Evolutionary conservation across 768 basidiomycete genomes (phyloP), one percentile per base, ranked within the genome.

Genomic region (Panus rudis): DNA sequence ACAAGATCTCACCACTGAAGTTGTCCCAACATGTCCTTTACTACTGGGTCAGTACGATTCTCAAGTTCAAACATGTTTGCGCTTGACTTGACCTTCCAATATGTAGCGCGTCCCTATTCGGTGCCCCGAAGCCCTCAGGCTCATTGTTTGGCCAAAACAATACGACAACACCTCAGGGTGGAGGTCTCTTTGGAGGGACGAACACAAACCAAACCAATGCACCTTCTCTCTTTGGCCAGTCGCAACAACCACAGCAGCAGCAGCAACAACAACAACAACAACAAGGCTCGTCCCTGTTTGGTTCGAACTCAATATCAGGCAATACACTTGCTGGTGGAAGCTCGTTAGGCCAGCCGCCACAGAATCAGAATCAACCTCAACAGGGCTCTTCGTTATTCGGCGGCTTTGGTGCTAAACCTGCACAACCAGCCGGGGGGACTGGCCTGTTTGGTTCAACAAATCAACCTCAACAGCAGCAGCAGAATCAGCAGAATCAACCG

Each of bases 331-430:
- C 34, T n/a, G 31, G 43, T 25, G 27, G 41, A 4, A 42, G 49
- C n/a, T 34, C 42, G 22, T 53, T 47, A n/a, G 50, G 42, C 33
- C 42, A 45, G 22, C 21, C 43, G 7, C 25, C 33, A 35, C 33
- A 35, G 33, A 30, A 10, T n/a, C 28, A 30, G 28, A 30, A 30
- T 10, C 33, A 17, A 17, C 33, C 16, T 17, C 33, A 8, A 20
- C 33, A 35, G 33, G n/a, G n/a, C n/a, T n/a, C n/a, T 19, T 33
- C 39, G 16, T 25, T 41, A 14, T 46, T 42, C 39, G 45, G 39
- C 39, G 43, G 37, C 16, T 70, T 71, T 54, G 68, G 68, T 32
- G n/a, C 60, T 63, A 39, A 43, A 40, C 50, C 35, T 44, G 26
- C 58, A 56, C 24, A 48, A 57, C 45, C 37, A 62, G 43, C 25